Percentiles rank a stretch among this genome's conserved stretches.
Conservation (phyloP, 176 grass and related monocot genomes). For the Puccinellia tenuiflora region DNA sequence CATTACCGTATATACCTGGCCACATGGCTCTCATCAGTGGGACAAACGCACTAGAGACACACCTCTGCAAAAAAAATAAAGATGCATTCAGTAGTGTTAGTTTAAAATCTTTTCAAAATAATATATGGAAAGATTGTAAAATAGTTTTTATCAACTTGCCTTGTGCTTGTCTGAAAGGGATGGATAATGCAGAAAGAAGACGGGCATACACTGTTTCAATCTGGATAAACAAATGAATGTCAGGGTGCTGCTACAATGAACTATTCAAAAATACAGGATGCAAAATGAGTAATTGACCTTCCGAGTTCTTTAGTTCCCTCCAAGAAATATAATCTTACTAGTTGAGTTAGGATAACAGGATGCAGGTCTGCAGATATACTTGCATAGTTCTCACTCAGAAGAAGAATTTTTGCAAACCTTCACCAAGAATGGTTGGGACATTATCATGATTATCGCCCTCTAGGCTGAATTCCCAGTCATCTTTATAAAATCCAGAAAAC, state of each 20-base stretch:
- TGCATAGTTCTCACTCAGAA: slow-evolving; percentile 65
- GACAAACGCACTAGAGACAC: slow-evolving; percentile 61
- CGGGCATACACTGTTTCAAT: slow-evolving; percentile 89
- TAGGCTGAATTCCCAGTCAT: slow-evolving; percentile 46
- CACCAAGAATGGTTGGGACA: slow-evolving; percentile 60
- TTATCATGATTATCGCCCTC: slow-evolving; percentile 74
- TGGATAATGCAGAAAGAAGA: slow-evolving; percentile 90
- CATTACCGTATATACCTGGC: slow-evolving; percentile 86
- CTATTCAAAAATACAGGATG: not conserved
- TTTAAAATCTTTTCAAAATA: not conserved
- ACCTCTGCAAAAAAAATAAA: slow-evolving; percentile 43
- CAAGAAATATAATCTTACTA: slow-evolving; percentile 64
- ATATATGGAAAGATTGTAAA: not conserved
- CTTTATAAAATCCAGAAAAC: slow-evolving; percentile 63
- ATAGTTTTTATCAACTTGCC: slow-evolving; percentile 40
- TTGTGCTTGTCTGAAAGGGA: slow-evolving; percentile 68
- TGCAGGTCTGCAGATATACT: slow-evolving; percentile 53
- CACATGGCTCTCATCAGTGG: slow-evolving; percentile 71
- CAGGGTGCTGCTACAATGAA: slow-evolving; percentile 14
- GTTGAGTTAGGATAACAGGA: slow-evolving; percentile 62
- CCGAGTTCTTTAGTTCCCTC: slow-evolving; percentile 65
- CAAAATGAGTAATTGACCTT: slow-evolving; percentile 56
- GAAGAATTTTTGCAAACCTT: slow-evolving; percentile 94
- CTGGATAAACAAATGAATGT: slow-evolving; percentile 22
- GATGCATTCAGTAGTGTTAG: slow-evolving; percentile 7